Evolutionary conservation across 495 filamentous ascomycete genomes (phyloP).

Genomic region (Jackrogersella minutella): DNA sequence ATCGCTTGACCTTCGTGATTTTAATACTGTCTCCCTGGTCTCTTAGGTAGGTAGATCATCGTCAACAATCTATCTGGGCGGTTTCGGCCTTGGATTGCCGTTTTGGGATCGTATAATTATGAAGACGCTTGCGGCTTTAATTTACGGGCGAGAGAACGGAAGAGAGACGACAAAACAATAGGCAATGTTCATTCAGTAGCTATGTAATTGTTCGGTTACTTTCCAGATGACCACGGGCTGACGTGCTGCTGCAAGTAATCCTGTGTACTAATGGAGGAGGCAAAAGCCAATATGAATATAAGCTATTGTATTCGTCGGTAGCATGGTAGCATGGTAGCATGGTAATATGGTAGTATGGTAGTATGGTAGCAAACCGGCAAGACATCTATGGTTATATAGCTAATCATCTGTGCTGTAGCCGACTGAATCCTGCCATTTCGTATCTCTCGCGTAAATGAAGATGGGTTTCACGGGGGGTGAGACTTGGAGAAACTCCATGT

Average conservation of each 20-base stretch:
- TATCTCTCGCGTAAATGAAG: conserved; percentile 16
- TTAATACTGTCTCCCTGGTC: too few relatives aligned
- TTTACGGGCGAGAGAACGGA: background rate
- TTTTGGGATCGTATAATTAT: background rate
- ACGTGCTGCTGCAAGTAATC: conserved; percentile 41
- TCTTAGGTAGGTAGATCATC: background rate
- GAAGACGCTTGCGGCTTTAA: background rate
- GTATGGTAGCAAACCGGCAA: conserved; percentile 3
- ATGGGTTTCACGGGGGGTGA: conserved; percentile 22
- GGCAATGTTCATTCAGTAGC: background rate
- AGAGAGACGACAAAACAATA: background rate
- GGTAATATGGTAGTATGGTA: too few relatives aligned
- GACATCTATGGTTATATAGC: background rate
- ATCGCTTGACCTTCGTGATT: background rate
- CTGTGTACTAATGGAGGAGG: conserved; percentile 6
- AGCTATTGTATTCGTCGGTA: conserved; percentile 3
- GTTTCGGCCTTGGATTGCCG: background rate
- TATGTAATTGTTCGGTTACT: background rate
- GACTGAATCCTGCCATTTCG: conserved; percentile 9
- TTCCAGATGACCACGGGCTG: conserved; percentile 28
- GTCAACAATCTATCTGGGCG: background rate
- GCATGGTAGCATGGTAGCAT: background rate
- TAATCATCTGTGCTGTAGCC: conserved; percentile 11
- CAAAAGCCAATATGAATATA: conserved; percentile 1
- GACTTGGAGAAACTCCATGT: background rate